Conservation (phyloP, 768 basidiomycete species). For the Boletus patriciae region DNA sequence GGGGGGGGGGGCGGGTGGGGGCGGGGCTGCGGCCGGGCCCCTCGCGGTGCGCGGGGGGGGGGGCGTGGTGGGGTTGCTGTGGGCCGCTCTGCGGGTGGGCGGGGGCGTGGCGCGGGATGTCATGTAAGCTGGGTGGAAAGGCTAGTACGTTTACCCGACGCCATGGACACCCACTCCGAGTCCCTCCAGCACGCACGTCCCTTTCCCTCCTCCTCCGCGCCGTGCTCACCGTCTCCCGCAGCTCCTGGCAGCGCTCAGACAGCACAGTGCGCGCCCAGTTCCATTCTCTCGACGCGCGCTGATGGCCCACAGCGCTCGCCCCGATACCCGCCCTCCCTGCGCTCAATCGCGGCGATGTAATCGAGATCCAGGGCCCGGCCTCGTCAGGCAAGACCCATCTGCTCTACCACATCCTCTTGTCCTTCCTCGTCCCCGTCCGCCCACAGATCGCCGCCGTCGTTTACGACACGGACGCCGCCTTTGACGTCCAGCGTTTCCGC, state of each 20-base stretch:
- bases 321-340: slow-evolving; percentile 25
- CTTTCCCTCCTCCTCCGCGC: background rate
- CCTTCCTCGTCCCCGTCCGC: slow-evolving; percentile 53
- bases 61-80: slow-evolving; percentile 34
- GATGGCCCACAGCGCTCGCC: slow-evolving; percentile 29
- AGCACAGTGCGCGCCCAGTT: slow-evolving; percentile 34
- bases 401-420: slow-evolving; percentile 62
- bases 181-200: slow-evolving; percentile 36
- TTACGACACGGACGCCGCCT: slow-evolving; percentile 68
- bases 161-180: slow-evolving; percentile 26
- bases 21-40: slow-evolving; percentile 57
- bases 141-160: slow-evolving; percentile 6
- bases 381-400: slow-evolving; percentile 78
- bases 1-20: slow-evolving; percentile 55
- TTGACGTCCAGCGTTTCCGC: slow-evolving; percentile 56
- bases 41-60: too few species aligned
- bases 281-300: background rate
- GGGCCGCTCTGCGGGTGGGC: slow-evolving; percentile 45
- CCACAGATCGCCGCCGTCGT: slow-evolving; percentile 63
- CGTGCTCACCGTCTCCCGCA: slow-evolving; percentile 26
- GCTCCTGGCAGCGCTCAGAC: slow-evolving; percentile 45
- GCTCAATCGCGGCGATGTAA: slow-evolving; percentile 56
- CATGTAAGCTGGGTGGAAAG: slow-evolving; percentile 34
- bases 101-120: slow-evolving; percentile 45
- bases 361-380: slow-evolving; percentile 76